Base-by-base conservation (phyloP, 345 rosid genomes). In the Syzygium grande region DNA sequence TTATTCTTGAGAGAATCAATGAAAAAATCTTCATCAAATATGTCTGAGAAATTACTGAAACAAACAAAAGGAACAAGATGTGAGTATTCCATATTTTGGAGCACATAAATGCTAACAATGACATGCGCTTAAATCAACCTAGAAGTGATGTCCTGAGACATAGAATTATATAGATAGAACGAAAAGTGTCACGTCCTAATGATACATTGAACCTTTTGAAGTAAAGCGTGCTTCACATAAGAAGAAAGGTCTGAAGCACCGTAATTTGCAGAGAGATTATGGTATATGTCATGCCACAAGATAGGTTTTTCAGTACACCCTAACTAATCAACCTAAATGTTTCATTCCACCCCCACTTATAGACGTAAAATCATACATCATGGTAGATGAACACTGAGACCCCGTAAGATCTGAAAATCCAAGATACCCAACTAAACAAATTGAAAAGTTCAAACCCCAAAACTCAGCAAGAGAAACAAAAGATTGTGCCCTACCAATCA, bases 21-120 rank as follows among this genome's bases (percentile, higher is more conserved):
- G 90, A 98, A 98, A 93, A 94, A 96, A 87, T 94, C 98, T 92
- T 98, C 99, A 87, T 98, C 99, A 89, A 98, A 98, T 87, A 98
- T 98, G 80, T 95, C 98, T 52, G 98, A 95, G 87, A 98, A 98
- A 86, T 96, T 94, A 93, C 99, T 97, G 97, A 87, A 87, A 83
- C 86, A 86, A 89, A 52, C 73, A 17, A 88, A 86, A 90, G 86
- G 61, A 3, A 52, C 29, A 58, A 73, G 53, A 87, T 77, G 46
- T 51, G 58, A 85, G 89, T 43, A 52, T 49, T 23, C 73, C 52
- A 87, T 27, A 51, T 38, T 23, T 52, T 5, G 49, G 68, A 11
- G 51, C 43, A 51, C 46, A 85, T 16, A 85, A 54, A 84, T 38
- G 51, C 77, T 41, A n/a, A 59, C 7, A n/a, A 85, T 34, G 34